These are phyloP conservation scores for Colletotrichum sp. DNA, from an alignment of 2,329 filamentous ascomycete species.

Conservation along the genomic window DNA sequence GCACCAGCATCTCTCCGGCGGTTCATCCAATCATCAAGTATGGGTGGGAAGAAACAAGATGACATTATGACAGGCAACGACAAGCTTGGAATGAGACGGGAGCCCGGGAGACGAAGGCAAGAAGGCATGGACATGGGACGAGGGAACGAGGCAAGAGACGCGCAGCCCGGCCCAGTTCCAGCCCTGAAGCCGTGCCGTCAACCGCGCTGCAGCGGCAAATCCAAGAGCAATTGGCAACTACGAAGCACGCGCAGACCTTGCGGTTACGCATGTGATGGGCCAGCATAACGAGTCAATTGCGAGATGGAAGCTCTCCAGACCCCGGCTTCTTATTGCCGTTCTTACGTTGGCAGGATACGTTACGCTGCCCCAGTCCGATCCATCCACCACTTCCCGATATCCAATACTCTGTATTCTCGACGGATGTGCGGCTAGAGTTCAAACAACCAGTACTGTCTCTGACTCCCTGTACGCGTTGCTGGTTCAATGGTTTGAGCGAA, in stretches of 20 bases:
- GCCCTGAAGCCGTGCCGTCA: neutral
- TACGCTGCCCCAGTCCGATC: neutral
- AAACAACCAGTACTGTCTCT: neutral
- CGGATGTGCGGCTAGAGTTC: neutral
- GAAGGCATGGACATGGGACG: neutral
- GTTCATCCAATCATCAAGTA: neutral
- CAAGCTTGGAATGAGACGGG: neutral
- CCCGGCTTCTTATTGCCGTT: conserved; percentile 1
- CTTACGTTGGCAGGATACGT: neutral
- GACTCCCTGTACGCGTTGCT: neutral
- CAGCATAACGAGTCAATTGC: neutral
- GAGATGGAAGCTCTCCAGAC: neutral
- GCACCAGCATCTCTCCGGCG: neutral
- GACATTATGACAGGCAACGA: neutral
- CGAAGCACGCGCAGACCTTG: neutral
- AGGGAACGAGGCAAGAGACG: neutral
- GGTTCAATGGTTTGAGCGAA: neutral
- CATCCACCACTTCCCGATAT: neutral
- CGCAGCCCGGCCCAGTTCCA: neutral
- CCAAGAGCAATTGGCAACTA: neutral
- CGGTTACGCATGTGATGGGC: neutral
- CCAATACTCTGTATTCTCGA: neutral
- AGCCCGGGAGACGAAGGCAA: neutral
- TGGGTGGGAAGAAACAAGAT: neutral
- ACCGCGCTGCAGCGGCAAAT: neutral